Base-by-base conservation (phyloP, 768 basidiomycete genomes). In the Mycena indigotica region DNA sequence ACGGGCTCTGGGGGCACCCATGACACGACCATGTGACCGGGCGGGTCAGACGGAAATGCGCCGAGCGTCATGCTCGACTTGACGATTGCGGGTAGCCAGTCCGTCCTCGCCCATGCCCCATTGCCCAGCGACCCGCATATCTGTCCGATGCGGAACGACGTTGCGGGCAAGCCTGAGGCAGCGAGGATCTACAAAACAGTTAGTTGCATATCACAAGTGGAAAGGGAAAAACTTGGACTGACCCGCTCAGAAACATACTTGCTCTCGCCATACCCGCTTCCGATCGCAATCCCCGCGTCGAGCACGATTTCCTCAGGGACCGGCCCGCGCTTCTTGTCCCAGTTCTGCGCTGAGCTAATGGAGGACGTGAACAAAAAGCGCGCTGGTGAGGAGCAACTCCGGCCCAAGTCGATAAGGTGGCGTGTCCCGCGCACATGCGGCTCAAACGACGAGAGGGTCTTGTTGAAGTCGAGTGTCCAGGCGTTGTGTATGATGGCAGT, bases 391-490 rank as follows among this genome's bases (percentile, higher is more conserved):
- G 5, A 8, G 10, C 21, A 24, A 26, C 21, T 8, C 6, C 21
- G 65, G 2, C 70, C 71, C n/a, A 81, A 65, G 52, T 77, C 72
- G 54, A 80, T 65, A 15, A 81, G 68, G 62, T 76, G 71, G 23
- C 75, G 66, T 3, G 74, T 78, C 6, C 76, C 76, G 12, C 63
- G 60, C 26, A 83, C 68, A 53, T 79, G 72, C 3, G 71, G 62
- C 53, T 81, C 77, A 48, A 82, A 82, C 2, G 80, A 77, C 2
- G 73, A 65, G 28, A 81, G 60, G 5, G 69, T 65, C 0, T 78
- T 65, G 45, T 77, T 77, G 63, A 83, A 80, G 66, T 83, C 79
- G 35, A 83, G 69, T 2, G 68, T 72, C 82, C 81, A 83, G 4
- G 80, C 78, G 32, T 68, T 74, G 52, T 77, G 74, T 1, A 77